Base-by-base conservation (phyloP, 345 rosid genomes). In the Brassica juncea region DNA sequence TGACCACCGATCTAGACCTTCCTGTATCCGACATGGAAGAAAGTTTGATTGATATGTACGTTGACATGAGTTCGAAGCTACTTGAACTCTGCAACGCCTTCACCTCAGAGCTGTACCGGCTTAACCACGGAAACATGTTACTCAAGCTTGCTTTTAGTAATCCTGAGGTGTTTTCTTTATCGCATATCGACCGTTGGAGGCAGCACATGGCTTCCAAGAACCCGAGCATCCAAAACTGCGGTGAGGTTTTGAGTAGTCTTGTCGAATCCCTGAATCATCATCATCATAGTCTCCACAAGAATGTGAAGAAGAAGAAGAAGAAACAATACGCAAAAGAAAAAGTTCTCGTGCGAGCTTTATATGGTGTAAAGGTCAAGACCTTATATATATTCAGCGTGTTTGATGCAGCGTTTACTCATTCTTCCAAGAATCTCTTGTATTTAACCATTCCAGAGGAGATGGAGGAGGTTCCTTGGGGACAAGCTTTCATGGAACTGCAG, bases 301-400 rank as follows among this genome's bases (percentile, higher is more conserved):
- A 52, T 25, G 9, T 54, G 60, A 54, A 54, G 74, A 92, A 87
- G 19, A 91, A 88, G 60, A 8, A 52, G 91, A 92, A 87, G 16
- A 91, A 88, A 15, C 87, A 85, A 74, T 91, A 91, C n/a, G 82
- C 81, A 4, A 87, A 91, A 74, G 93, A 86, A 49, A 86, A 91
- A 79, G 91, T 92, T 0, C 84, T 94, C 83, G 80, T 92, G 89
- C 87, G 85, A 14, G 94, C 94, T 12, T 71, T 94, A 87, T 89
- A 86, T 59, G 97, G 97, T 14, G 97, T 86, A 61, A 90, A 89
- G 84, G 94, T 87, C 76, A 82, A 82, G 73, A 92, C 94, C 57
- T 60, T 89, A 30, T 91, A 91, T 72, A 73, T 92, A 31, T 88
- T 92, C 57, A 67, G 91, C 14, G 84, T 89, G 44, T 87, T 91